Base-by-base conservation (phyloP, 169 alveolate species). In the Nephromyces sp. region DNA sequence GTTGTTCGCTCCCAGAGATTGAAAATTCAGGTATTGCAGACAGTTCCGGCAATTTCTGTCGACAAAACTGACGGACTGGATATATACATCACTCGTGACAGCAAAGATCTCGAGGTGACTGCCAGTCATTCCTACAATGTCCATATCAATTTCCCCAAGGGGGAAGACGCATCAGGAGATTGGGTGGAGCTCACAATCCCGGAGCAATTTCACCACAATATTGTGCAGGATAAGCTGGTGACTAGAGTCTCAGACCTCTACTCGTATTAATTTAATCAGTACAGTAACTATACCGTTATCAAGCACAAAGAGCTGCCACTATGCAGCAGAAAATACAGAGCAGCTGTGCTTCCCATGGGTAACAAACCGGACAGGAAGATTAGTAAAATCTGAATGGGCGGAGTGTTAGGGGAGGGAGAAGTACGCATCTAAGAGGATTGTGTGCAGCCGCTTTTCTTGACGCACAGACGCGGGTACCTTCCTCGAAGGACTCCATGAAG, bases 211-310 rank as follows among this genome's bases (percentile, higher is more conserved):
- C 89, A 84, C 52, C 89, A 84, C 71, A 52, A 62, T 6, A 43
- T 84, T 29, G 32, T 29, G 1, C 43, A 62, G 30, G 83, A 84
- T 33, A 81, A 80, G 32, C 67, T 72, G 21, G 51, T 28, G 0
- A 80, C 89, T 52, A 27, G 89, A 25, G 85, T 84, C n/a, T 84
- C 89, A 0, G 89, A 84, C 70, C 68, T 84, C 64, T 84, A 84
- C 72, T 77, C 77, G 2, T 71, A 72, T 74, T 84, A 67, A 64
- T 4, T 15, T 43, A 15, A 43, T 43, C n/a, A 15, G 57, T 43
- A 15, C n/a, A n/a, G n/a, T n/a, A n/a, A n/a, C n/a, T n/a, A n/a
- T n/a, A n/a, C n/a, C n/a, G n/a, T n/a, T n/a, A n/a, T n/a, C n/a
- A n/a, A n/a, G n/a, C n/a, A n/a, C n/a, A n/a, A n/a, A n/a, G n/a